A percentile compares a stretch with the other conserved stretches of the same genome.
These are phyloP conservation scores for Aurifilum marmelostoma DNA, from an alignment of 2,329 filamentous ascomycete genomes.

Conservation along the genomic window DNA sequence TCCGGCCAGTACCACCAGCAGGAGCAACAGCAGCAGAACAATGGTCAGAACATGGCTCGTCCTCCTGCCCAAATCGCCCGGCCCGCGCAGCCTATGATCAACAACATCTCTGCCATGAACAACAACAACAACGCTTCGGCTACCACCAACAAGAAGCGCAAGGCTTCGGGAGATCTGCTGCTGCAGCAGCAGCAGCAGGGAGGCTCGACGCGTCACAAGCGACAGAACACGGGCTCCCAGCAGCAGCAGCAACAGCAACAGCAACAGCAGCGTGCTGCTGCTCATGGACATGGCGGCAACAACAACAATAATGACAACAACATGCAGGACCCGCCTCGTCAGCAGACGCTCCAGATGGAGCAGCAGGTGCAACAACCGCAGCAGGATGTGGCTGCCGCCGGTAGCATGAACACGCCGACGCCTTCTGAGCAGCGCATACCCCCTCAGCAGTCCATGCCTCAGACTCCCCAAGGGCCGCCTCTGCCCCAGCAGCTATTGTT, in stretches of 20 bases:
- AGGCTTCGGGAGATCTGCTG: background rate
- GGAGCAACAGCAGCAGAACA: background rate
- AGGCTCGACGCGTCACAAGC: background rate
- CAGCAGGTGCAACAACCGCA: background rate
- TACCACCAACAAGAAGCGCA: background rate
- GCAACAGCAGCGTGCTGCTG: background rate
- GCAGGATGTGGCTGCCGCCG: background rate
- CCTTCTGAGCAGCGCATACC: background rate
- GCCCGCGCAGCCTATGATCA: background rate
- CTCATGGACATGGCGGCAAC: too few relatives aligned
- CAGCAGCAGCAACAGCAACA: background rate
- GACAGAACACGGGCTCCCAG: background rate
- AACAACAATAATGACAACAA: too few relatives aligned
- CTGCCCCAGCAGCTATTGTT: background rate
- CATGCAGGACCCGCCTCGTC: background rate
- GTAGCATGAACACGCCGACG: background rate
- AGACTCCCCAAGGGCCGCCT: too few relatives aligned
- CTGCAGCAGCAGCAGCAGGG: background rate
- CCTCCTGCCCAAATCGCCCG: background rate
- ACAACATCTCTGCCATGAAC: background rate
- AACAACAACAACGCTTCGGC: background rate
- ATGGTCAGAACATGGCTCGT: background rate
- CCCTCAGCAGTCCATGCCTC: background rate
- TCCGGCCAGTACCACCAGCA: background rate
- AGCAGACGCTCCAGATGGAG: background rate